Evolutionary conservation across 441 rosid genomes (phyloP).

Genomic region (Populus hybrid): DNA sequence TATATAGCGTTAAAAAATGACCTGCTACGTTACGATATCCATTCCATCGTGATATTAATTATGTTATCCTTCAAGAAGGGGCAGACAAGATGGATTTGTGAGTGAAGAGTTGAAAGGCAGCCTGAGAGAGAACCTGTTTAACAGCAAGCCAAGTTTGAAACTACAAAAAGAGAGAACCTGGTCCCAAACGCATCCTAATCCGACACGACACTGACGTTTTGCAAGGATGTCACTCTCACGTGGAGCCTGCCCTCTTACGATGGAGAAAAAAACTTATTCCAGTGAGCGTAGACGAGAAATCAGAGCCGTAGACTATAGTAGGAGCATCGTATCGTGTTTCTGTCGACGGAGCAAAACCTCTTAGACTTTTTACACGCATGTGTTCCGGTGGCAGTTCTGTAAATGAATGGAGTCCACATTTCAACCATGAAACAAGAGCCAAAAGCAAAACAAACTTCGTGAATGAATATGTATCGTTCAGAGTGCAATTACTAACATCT

Average conservation of each 20-base stretch:
- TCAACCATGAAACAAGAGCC: background rate
- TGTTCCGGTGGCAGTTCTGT: background rate
- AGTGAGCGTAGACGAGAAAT: background rate
- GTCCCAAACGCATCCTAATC: background rate
- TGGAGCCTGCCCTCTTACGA: background rate
- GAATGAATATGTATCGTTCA: background rate
- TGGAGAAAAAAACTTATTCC: background rate
- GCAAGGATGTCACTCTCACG: background rate
- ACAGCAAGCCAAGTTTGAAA: background rate
- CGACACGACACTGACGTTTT: background rate
- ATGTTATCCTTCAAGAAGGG: too few species aligned
- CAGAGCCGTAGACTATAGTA: background rate
- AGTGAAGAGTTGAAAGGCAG: too few species aligned
- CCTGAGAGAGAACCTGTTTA: too few species aligned
- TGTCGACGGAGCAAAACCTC: background rate
- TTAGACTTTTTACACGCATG: too few species aligned
- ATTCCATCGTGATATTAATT: too few species aligned
- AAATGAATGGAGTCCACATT: background rate
- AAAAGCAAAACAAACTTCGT: background rate
- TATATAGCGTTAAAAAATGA: too few species aligned
- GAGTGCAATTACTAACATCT: background rate
- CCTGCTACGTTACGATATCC: too few species aligned
- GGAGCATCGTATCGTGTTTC: background rate
- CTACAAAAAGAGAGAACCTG: background rate
- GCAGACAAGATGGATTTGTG: too few species aligned